Base-by-base conservation (phyloP, 1,284 basidiomycete species). In the Chalciporus sp. region DNA sequence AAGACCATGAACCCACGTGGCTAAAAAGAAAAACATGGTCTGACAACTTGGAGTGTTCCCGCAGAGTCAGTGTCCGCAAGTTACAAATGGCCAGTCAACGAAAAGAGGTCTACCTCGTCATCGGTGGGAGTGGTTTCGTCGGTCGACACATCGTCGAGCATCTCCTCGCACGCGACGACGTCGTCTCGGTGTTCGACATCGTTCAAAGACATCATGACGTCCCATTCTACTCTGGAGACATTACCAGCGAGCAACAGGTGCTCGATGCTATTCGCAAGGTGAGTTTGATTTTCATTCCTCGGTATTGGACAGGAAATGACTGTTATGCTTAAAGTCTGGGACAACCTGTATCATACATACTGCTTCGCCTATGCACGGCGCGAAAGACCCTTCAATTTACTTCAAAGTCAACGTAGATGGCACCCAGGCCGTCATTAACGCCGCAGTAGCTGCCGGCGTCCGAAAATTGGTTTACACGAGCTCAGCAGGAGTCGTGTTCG, bases 401-500 rank as follows among this genome's bases (percentile, higher is more conserved):
- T 88, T 87, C 74, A 92, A 90, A 71, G 96, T 99, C 65, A 99
- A 99, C 68, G 93, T 99, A 7, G 84, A 90, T 29, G 97, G 97
- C 17, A 98, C 96, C 0, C 82, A 84, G 61, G 88, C 89, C 10
- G 82, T 98, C 45, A 89, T 99, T 65, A 83, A 87, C 17, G 92
- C 92, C 12, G 90, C 90, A 20, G 74, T 88, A 11, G 79, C 86
- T 27, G 78, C 81, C 39, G 83, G 83, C 16, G 87, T 98, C 8
- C 79, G 79, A 17, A 95, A 97, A 71, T 84, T 99, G 43, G 92
- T 99, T 7, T 99, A 92, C 74, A 99, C 97, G 4, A 94, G 91
- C 61, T 95, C 92, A 45, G 95, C 94, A 2, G 92, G 95, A 46
- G 94, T 98, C 19, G 86, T 95, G 7, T 98, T 95, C 75, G 88